A percentile compares a stretch with the other conserved stretches of the same genome.
Evolutionary conservation across 768 basidiomycete genomes (phyloP).

Genomic region (Xerocomus potaroensis): DNA sequence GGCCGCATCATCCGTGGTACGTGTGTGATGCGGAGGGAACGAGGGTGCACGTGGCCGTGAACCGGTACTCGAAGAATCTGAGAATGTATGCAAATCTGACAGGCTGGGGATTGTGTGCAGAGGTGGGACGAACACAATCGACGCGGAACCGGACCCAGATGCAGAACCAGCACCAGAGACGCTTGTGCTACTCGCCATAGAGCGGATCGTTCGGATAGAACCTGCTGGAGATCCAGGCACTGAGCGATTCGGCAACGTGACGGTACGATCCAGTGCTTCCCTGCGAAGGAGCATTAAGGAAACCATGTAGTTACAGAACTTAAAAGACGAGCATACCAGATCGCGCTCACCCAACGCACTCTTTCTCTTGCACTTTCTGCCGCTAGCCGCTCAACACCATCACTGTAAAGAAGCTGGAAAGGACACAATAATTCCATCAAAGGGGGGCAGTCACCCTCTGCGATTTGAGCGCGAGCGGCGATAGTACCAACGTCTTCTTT

Average conservation of each 20-base stretch:
- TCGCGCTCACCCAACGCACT: constrained; percentile 86
- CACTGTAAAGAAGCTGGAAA: constrained; percentile 86
- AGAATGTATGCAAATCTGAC: constrained; percentile 53
- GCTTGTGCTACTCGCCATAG: constrained; percentile 45
- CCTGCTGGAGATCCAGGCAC: constrained; percentile 43
- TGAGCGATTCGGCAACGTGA: constrained; percentile 46
- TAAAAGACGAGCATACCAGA: constrained; percentile 57
- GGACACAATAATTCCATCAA: constrained; percentile 78
- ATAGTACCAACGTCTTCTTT: constrained; percentile 84
- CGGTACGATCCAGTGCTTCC: constrained; percentile 72
- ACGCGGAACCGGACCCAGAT: constrained; percentile 53
- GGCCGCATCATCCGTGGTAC: constrained; percentile 71
- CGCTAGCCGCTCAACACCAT: constrained; percentile 84
- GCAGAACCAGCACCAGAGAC: constrained; percentile 30
- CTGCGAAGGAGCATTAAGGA: constrained; percentile 34
- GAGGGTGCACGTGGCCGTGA: constrained; percentile 43
- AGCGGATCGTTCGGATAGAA: constrained; percentile 67
- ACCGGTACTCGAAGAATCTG: constrained; percentile 37
- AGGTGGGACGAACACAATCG: constrained; percentile 76
- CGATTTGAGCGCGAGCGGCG: constrained; percentile 64
- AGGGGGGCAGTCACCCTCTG: constrained; percentile 37
- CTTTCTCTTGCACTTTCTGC: constrained; percentile 86
- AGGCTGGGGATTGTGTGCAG: constrained; percentile 67
- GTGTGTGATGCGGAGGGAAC: constrained; percentile 54
- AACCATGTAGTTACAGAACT: neutral